Percentiles rank a stretch among this genome's conserved stretches.
Evolutionary conservation across 768 basidiomycete genomes (phyloP).

Genomic region (Mycena epipterygia): DNA sequence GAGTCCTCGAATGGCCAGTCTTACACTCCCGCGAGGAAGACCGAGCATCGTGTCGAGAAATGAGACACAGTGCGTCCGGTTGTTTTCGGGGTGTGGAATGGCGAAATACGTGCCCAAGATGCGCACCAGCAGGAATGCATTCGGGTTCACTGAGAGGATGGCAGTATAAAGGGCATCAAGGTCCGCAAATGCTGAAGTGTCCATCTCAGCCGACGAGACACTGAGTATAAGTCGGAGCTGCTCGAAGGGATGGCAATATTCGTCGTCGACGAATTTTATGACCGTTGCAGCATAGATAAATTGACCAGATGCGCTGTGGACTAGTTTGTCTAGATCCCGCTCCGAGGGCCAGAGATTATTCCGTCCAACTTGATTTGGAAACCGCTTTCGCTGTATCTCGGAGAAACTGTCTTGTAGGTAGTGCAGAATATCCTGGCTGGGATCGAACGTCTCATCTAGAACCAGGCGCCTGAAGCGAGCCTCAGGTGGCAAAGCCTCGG

Average conservation of each 20-base stretch:
- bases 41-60: background rate
- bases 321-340: constrained; percentile 17
- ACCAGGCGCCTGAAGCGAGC: too few species aligned
- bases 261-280: constrained; percentile 40
- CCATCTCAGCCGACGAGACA: background rate
- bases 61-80: background rate
- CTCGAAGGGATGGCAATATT: constrained; percentile 16
- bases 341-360: constrained; percentile 31
- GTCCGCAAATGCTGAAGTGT: constrained; percentile 7
- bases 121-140: background rate
- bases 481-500: too few species aligned
- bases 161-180: constrained; percentile 35
- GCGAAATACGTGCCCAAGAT: background rate
- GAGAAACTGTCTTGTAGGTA: too few species aligned
- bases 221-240: constrained; percentile 7
- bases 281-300: constrained; percentile 47
- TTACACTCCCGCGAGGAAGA: background rate
- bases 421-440: too few species aligned
- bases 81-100: background rate
- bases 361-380: background rate
- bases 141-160: constrained; percentile 27
- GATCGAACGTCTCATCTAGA: too few species aligned
- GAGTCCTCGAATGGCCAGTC: background rate
- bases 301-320: too few species aligned
- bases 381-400: background rate